A percentile compares a stretch with the other conserved stretches of the same genome.
Conservation (phyloP, 208 protist species). For the Leishmania gerbilli region DNA sequence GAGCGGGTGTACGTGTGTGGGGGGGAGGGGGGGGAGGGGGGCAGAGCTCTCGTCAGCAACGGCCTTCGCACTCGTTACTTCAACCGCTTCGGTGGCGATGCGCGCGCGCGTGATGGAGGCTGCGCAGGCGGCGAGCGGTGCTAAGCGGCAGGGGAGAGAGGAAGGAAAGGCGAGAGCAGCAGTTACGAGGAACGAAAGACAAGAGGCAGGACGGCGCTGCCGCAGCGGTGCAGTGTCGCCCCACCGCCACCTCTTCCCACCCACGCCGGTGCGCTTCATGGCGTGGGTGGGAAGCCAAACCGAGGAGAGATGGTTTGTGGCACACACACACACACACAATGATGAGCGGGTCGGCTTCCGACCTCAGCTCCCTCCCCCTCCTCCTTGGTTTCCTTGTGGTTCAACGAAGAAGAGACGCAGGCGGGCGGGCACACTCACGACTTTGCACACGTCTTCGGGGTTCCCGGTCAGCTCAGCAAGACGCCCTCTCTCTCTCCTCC, state of each 20-base stretch:
- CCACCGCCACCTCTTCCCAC: not conserved
- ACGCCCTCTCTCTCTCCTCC: not conserved
- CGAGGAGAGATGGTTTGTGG: not conserved
- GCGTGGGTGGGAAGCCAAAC: not conserved
- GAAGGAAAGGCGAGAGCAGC: not conserved
- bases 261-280: not conserved
- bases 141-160: not conserved
- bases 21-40: not conserved
- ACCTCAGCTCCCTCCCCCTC: no score
- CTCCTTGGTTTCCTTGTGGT: no score
- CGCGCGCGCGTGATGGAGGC: not conserved
- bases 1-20: no score
- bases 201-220: not conserved
- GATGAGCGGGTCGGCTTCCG: no score
- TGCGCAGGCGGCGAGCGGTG: not conserved
- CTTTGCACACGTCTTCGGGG: not conserved
- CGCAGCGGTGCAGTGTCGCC: no score
- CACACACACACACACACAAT: no score
- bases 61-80: not conserved
- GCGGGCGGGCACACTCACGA: no score
- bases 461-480: not conserved
- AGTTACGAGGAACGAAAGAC: not conserved
- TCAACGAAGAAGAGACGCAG: no score
- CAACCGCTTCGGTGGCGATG: not conserved
- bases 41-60: not conserved